Evolutionary conservation across 129 eudicot species (phyloP).

Genomic region (sunflower (Helianthus annuus)): HanXRQr2.0-SUNRISE NC_035442.2:148507549-148508048

Average conservation of each 20-base stretch:
- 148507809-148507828: conserved; percentile 88
- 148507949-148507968: conserved; percentile 69
- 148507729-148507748: conserved; percentile 32
- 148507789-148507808: conserved; percentile 52
- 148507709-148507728: conserved; percentile 71
- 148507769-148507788: conserved; percentile 43
- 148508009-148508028: conserved; percentile 82
- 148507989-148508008: conserved; percentile 92
- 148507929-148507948: conserved; percentile 44
- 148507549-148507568: conserved; percentile 60
- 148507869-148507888: conserved; percentile 95
- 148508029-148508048: conserved; percentile 11
- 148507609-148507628: conserved; percentile 76
- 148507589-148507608: conserved; percentile 86
- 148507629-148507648: conserved; percentile 84
- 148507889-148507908: conserved; percentile 84
- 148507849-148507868: conserved; percentile 89
- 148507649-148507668: conserved; percentile 89
- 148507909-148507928: conserved; percentile 82
- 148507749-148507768: conserved; percentile 39
- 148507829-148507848: conserved; percentile 69
- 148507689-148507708: conserved; percentile 66
- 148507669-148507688: conserved; percentile 83
- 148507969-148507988: conserved; percentile 78
- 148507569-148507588: conserved; percentile 76